phyloP scores from a whole-genome alignment of 2,329 filamentous ascomycete species.

The Beauveria asiatica region DNA sequence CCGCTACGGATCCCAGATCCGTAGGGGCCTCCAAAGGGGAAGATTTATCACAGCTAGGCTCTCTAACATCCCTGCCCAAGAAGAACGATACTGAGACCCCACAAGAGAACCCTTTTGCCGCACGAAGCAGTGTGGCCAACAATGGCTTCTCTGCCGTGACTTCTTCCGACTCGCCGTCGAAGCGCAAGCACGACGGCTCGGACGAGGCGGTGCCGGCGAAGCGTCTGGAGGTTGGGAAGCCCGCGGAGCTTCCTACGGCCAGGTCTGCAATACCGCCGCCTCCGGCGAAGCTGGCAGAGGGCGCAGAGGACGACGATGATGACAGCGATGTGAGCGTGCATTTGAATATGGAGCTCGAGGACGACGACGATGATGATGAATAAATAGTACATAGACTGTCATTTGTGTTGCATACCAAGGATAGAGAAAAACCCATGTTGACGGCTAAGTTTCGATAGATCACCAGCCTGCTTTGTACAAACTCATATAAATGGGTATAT shows the following conservation, averaged over 20 bases:
- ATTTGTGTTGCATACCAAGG: constrained; percentile 1
- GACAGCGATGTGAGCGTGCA: constrained; percentile 47
- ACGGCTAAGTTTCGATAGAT: not conserved
- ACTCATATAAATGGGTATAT: not conserved
- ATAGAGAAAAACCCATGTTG: not conserved
- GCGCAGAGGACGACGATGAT: constrained; percentile 31
- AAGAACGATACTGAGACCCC: not conserved
- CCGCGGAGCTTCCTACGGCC: constrained; percentile 16
- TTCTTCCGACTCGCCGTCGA: constrained; percentile 22
- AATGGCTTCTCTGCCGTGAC: constrained; percentile 10
- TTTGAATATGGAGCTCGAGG: constrained; percentile 51
- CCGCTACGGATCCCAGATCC: not conserved
- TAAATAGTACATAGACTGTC: not conserved
- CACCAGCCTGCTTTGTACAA: not conserved
- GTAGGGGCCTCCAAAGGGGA: not conserved
- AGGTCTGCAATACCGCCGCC: constrained; percentile 12
- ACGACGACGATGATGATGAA: constrained; percentile 31
- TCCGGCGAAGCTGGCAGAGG: constrained; percentile 15
- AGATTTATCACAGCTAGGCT: not conserved
- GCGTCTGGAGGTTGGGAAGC: constrained; percentile 30
- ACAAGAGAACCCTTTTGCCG: constrained; percentile 28
- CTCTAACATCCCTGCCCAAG: constrained; percentile 1
- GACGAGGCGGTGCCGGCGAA: constrained; percentile 28
- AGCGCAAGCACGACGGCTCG: constrained; percentile 31
- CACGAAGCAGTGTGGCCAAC: constrained; percentile 16